Evolutionary conservation across 345 rosid genomes (phyloP).

Genomic region (Brassica nigra): DNA sequence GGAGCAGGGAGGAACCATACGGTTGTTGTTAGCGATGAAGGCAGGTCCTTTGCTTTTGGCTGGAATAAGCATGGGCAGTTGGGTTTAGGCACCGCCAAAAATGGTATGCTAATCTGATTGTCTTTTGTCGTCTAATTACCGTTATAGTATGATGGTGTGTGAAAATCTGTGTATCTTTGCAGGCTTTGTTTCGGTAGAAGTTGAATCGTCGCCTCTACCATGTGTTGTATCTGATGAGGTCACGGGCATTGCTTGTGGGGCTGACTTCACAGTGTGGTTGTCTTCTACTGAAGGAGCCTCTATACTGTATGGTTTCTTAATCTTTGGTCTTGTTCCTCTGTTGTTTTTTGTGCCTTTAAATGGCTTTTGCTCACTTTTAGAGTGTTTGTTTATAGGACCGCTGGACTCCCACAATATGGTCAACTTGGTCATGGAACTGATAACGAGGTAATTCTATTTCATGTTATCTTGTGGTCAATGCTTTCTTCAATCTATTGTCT

Average conservation of each 20-base stretch:
- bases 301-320: slow-evolving; percentile 73
- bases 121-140: neutral
- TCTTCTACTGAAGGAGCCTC: slow-evolving; percentile 89
- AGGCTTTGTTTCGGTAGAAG: slow-evolving; percentile 52
- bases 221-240: slow-evolving; percentile 81
- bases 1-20: slow-evolving; percentile 84
- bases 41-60: slow-evolving; percentile 82
- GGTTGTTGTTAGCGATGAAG: slow-evolving; percentile 76
- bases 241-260: slow-evolving; percentile 81
- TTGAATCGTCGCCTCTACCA: slow-evolving; percentile 77
- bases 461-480: too few species aligned
- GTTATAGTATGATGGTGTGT: neutral
- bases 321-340: slow-evolving; percentile 12
- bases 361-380: slow-evolving; percentile 17
- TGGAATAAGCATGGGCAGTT: slow-evolving; percentile 98
- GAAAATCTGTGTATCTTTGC: neutral
- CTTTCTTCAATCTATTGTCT: too few species aligned
- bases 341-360: neutral
- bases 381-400: slow-evolving; percentile 63
- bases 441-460: slow-evolving; percentile 65
- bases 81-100: slow-evolving; percentile 77
- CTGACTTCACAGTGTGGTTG: slow-evolving; percentile 95
- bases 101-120: slow-evolving; percentile 48
- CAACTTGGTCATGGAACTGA: slow-evolving; percentile 99
- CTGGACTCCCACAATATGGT: slow-evolving; percentile 98